A percentile compares a stretch with the other conserved stretches of the same genome.
Conservation (phyloP, 139 green algal species). For the Volvox reticuliferus region DNA sequence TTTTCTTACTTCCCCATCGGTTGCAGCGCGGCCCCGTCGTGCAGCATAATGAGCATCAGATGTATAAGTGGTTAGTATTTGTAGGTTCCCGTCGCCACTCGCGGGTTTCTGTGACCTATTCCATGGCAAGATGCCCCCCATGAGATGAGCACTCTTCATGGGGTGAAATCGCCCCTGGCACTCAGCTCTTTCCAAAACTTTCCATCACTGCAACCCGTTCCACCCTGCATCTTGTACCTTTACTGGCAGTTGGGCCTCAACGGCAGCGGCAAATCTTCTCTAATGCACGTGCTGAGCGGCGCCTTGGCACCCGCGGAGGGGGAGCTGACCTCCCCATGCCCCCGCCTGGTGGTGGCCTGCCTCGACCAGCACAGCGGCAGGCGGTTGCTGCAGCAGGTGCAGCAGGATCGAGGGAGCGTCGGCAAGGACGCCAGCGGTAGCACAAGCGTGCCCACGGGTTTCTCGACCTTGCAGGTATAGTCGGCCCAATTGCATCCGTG, state of each 20-base stretch:
- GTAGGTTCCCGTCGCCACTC: too few species aligned
- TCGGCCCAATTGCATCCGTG: background rate
- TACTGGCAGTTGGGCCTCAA: slow-evolving; percentile 54
- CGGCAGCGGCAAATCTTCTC: slow-evolving; percentile 64
- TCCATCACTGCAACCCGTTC: background rate
- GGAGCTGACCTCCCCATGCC: slow-evolving; percentile 22
- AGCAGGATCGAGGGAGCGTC: background rate
- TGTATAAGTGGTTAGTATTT: too few species aligned
- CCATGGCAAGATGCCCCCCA: too few species aligned
- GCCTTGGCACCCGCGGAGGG: slow-evolving; percentile 38
- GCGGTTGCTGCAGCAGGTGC: slow-evolving; percentile 16
- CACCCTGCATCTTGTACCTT: background rate
- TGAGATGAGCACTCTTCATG: too few species aligned
- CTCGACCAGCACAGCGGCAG: slow-evolving; percentile 48
- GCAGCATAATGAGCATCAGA: too few species aligned
- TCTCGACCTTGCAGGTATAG: slow-evolving; percentile 17
- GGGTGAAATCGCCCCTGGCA: background rate
- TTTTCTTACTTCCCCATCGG: too few species aligned
- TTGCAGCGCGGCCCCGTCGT: too few species aligned
- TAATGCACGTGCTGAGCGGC: slow-evolving; percentile 59
- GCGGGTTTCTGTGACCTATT: too few species aligned
- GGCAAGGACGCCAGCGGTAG: background rate
- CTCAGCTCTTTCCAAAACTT: background rate
- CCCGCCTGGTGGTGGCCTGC: slow-evolving; percentile 25
- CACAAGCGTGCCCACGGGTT: background rate